phyloP scores from a whole-genome alignment of 352 stramenopile species.

The Pythium scleroteichum region DNA sequence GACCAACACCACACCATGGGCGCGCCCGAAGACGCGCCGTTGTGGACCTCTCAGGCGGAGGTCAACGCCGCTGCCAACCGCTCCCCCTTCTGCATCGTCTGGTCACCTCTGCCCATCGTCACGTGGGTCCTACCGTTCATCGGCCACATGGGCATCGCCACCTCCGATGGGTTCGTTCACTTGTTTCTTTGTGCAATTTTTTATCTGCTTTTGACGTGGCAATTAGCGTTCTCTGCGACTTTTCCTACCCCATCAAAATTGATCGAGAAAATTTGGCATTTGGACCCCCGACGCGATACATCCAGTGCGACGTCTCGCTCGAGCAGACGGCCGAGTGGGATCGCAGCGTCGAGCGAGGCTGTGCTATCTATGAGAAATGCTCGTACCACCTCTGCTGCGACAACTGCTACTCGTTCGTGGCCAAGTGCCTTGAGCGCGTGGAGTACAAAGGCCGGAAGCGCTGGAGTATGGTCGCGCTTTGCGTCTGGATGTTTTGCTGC shows the following conservation, averaged over 20 bases:
- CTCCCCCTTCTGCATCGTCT: conserved; percentile 93
- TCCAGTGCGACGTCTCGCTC: conserved; percentile 60
- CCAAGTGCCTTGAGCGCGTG: conserved; percentile 68
- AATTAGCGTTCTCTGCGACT: conserved; percentile 93
- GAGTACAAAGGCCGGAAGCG: conserved; percentile 52
- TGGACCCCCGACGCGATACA: conserved; percentile 84
- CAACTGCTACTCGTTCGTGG: conserved; percentile 98
- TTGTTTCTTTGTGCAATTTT: background rate
- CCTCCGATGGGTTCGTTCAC: conserved; percentile 69
- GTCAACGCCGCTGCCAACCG: conserved; percentile 35
- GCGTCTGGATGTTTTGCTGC: conserved; percentile 80
- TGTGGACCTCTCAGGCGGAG: no score
- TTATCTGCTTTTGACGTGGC: background rate
- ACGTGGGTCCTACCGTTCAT: conserved; percentile 96
- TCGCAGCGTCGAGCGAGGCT: conserved; percentile 84
- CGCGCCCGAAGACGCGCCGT: no score
- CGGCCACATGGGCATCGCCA: conserved; percentile 93
- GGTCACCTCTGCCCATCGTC: conserved; percentile 88
- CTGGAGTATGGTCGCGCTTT: conserved; percentile 84
- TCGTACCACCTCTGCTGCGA: conserved; percentile 97
- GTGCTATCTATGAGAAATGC: conserved; percentile 89
- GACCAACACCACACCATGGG: no score
- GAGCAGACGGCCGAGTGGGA: conserved; percentile 86
- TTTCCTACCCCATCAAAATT: conserved; percentile 94
- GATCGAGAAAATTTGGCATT: conserved; percentile 88